phyloP scores from a whole-genome alignment of 73 alveolate genomes.

The Tetrahymena elliotti region DNA sequence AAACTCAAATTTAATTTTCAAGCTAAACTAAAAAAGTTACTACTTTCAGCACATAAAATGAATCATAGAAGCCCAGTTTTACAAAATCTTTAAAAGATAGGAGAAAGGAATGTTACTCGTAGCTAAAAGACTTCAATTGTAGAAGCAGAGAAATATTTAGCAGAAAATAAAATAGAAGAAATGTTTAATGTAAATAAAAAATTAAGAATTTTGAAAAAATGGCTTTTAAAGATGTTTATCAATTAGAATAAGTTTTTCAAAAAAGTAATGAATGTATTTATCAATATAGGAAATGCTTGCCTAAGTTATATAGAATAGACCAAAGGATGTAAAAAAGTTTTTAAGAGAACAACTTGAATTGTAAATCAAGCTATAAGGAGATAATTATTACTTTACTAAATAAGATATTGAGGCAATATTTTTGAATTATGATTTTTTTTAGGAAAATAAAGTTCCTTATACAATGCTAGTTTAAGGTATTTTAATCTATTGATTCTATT shows the following conservation, averaged over 20 bases:
- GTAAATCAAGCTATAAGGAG: background rate
- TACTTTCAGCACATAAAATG: background rate
- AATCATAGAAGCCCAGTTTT: background rate
- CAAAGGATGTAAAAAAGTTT: background rate
- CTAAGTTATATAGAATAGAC: background rate
- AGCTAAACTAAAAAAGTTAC: background rate
- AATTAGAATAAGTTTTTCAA: background rate
- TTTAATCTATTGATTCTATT: background rate
- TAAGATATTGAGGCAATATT: background rate
- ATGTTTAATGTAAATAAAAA: background rate
- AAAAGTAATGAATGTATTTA: too few relatives aligned
- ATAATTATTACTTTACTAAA: background rate
- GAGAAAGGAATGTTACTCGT: background rate
- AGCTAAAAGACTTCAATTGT: background rate
- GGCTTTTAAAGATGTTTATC: background rate
- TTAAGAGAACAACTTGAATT: background rate
- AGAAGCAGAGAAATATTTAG: background rate
- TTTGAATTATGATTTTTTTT: background rate
- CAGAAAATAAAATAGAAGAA: background rate
- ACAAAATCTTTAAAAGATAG: background rate
- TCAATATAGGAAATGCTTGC: background rate
- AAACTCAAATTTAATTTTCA: background rate
- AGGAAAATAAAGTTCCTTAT: background rate
- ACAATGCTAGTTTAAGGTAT: background rate
- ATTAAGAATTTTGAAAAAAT: background rate